phyloP scores from a whole-genome alignment of 192 early-diverging fungal genomes.

The Allomyces macrogynus region DNA sequence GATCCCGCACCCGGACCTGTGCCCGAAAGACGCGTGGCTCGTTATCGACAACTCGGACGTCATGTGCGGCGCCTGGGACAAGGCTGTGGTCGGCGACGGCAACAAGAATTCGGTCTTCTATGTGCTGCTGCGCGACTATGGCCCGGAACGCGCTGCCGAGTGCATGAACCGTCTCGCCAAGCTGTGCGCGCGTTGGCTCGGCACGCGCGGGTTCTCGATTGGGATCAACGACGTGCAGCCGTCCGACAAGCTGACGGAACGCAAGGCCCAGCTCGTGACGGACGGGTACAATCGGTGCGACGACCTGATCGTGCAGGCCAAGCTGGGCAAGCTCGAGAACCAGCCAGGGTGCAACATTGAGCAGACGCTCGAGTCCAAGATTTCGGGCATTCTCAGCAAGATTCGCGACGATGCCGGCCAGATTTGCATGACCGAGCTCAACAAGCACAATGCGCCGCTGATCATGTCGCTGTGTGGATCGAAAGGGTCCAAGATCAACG shows the following conservation, averaged over 20 bases:
- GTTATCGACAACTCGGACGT: constrained; percentile 87
- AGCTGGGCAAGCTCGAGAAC: constrained; percentile 50
- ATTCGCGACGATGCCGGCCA: constrained; percentile 84
- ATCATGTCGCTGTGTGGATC: constrained; percentile 99
- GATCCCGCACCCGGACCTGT: constrained; percentile 39
- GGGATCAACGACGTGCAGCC: constrained; percentile 96
- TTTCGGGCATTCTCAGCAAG: constrained; percentile 69
- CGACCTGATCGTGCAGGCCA: constrained; percentile 47
- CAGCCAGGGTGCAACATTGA: constrained; percentile 72
- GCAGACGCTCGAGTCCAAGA: constrained; percentile 64
- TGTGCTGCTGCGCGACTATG: constrained; percentile 78
- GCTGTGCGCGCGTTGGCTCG: constrained; percentile 76
- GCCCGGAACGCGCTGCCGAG: constrained; percentile 58
- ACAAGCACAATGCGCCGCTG: constrained; percentile 83
- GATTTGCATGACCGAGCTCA: constrained; percentile 79
- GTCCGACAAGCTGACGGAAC: constrained; percentile 42
- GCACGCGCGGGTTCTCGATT: constrained; percentile 90
- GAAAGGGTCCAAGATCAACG: constrained; percentile 94
- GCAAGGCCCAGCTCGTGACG: constrained; percentile 61
- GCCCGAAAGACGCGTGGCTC: constrained; percentile 73
- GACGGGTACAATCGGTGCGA: constrained; percentile 71
- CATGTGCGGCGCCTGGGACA: constrained; percentile 84
- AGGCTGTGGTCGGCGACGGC: constrained; percentile 87
- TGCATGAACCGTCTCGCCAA: constrained; percentile 92
- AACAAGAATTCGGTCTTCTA: constrained; percentile 91